Base-by-base conservation (phyloP, 2,329 filamentous ascomycete genomes). In the Samsoniella hepiali region DNA sequence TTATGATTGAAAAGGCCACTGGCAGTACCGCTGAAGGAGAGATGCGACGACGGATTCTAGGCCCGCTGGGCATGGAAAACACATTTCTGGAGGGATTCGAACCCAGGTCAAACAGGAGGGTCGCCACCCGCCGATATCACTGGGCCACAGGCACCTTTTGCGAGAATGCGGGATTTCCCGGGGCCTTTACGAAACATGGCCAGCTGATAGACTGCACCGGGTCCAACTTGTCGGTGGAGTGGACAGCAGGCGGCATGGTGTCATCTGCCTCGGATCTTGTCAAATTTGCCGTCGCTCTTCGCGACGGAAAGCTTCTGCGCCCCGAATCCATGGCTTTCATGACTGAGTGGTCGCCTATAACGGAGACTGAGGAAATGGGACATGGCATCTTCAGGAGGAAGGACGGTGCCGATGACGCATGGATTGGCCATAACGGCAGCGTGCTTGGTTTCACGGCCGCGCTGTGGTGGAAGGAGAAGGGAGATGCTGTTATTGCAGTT, bases 231-330 rank as follows among this genome's bases (percentile, higher is more conserved):
- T 67, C 65, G 6, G 44, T 59, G 2, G 64, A 64, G 29, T 67
- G 65, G 65, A 55, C 59, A 36, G 65, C 65, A 17, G 65, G 65
- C n/a, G 61, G 58, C 32, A 67, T 67, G 42, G 27, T 67, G 38
- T 60, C 62, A 8, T 63, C 65, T 15, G 61, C 65, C 5, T 27
- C 58, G 6, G 65, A 67, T 50, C 62, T 65, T 15, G 40, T 64
- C 44, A 61, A 53, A 17, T 64, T 67, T n/a, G 65, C 53, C 7
- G 22, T 62, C 42, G 65, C 64, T 5, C 17, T 67, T 53, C 64
- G 65, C 3, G 64, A 64, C 44, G 65, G 65, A 3, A 64, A 55
- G 44, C 55, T 66, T 17, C 65, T 64, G 22, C n/a, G 8, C 34
- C n/a, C 45, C 1, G 44, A 59, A 44, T 67, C 65, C 2, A 56